These are phyloP conservation scores for Neofusicoccum sp. DNA, from an alignment of 2,329 filamentous ascomycete species.

Conservation along the genomic window DNA sequence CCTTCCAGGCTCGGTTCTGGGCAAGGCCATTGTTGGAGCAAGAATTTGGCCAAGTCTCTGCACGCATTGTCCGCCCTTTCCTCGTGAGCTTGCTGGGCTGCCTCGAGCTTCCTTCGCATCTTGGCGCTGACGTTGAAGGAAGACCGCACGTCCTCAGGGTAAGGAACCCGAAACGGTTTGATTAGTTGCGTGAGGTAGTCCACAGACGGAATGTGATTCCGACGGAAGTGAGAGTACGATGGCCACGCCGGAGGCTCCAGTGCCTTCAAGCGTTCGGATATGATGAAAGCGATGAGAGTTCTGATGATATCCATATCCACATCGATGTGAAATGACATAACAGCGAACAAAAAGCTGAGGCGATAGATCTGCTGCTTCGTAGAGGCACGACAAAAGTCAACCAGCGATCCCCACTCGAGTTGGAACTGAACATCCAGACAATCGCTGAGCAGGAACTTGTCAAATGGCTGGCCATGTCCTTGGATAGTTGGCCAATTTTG, in stretches of 20 bases:
- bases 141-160: conserved; percentile 25
- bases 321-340: conserved; percentile 46
- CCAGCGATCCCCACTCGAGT: conserved; percentile 49
- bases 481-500: background rate
- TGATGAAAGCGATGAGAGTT: conserved; percentile 49
- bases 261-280: conserved; percentile 43
- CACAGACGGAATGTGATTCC: conserved; percentile 36
- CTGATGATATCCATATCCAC: conserved; percentile 47
- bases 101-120: conserved; percentile 23
- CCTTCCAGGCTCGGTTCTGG: conserved; percentile 24
- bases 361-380: conserved; percentile 32
- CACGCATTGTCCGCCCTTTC: conserved; percentile 33
- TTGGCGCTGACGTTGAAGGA: conserved; percentile 22
- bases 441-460: conserved; percentile 42
- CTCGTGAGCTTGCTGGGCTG: conserved; percentile 25
- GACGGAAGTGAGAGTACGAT: conserved; percentile 38
- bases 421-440: conserved; percentile 41
- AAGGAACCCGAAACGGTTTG: conserved; percentile 25
- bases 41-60: conserved; percentile 41
- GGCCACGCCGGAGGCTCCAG: conserved; percentile 41
- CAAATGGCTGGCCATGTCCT: conserved; percentile 28
- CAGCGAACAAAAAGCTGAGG: conserved; percentile 52
- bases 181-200: conserved; percentile 38
- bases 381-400: conserved; percentile 39
- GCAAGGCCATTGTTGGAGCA: conserved; percentile 45